A percentile compares a stretch with the other conserved stretches of the same genome.
phyloP scores from a whole-genome alignment of 1,139 yeast species.

The Ogataea hybrid region DNA sequence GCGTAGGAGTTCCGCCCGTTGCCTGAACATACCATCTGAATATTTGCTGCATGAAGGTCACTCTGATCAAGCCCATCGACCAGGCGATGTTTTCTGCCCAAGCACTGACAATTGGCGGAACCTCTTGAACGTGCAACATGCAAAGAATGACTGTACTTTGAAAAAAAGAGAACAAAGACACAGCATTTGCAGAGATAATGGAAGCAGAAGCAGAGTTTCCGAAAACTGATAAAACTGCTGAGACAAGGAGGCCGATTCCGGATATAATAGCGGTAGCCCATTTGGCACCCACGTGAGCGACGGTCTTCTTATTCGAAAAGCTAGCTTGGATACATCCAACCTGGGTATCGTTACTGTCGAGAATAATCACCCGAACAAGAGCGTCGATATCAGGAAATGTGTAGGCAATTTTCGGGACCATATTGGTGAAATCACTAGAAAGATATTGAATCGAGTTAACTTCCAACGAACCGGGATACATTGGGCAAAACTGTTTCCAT shows the following conservation, averaged over 20 bases:
- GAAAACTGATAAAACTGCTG: conserved; percentile 66
- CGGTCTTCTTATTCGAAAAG: conserved; percentile 72
- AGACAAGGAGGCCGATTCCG: conserved; percentile 66
- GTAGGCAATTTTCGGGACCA: conserved; percentile 71
- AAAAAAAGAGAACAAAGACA: conserved; percentile 70
- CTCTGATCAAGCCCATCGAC: conserved; percentile 79
- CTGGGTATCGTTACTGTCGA: conserved; percentile 38
- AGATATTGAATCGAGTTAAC: conserved; percentile 65
- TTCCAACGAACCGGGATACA: conserved; percentile 68
- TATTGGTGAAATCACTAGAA: conserved; percentile 40
- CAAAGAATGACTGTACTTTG: conserved; percentile 72
- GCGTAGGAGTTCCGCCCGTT: conserved; percentile 72
- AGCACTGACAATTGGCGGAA: conserved; percentile 77
- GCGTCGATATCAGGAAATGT: conserved; percentile 80
- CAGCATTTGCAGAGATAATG: conserved; percentile 72
- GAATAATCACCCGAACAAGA: conserved; percentile 52
- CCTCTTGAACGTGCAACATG: conserved; percentile 69
- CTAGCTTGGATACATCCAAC: conserved; percentile 70
- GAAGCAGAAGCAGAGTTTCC: conserved; percentile 82
- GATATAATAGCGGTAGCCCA: conserved; percentile 86
- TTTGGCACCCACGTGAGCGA: conserved; percentile 71
- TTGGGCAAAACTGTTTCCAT: conserved; percentile 81
- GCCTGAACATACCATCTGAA: conserved; percentile 80
- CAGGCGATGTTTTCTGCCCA: conserved; percentile 83
- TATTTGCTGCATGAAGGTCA: conserved; percentile 69